Conservation (phyloP, 2,329 filamentous ascomycete species). For the Cytospora piceicola region DNA sequence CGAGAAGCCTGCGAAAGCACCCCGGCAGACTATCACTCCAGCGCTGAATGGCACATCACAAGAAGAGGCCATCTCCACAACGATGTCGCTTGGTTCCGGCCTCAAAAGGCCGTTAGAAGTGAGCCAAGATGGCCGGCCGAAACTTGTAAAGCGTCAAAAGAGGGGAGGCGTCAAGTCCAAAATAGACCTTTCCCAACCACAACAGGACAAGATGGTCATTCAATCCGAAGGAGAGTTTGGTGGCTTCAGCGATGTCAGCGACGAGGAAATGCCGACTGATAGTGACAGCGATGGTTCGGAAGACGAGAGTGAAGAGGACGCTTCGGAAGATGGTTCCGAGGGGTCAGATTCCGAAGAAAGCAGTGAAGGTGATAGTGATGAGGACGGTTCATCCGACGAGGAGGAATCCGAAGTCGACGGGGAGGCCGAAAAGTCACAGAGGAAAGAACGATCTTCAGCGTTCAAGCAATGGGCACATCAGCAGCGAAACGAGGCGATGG, state of each 20-base stretch:
- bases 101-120: constrained; percentile 85
- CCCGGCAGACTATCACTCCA: not conserved
- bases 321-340: constrained; percentile 24
- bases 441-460: constrained; percentile 57
- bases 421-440: constrained; percentile 39
- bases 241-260: constrained; percentile 56
- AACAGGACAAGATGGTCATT: constrained; percentile 41
- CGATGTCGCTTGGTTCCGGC: constrained; percentile 66
- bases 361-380: constrained; percentile 41
- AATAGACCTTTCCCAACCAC: constrained; percentile 48
- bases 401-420: constrained; percentile 34
- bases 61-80: not conserved
- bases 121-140: constrained; percentile 76
- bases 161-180: constrained; percentile 65
- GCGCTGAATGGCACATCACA: not conserved
- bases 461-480: constrained; percentile 95
- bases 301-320: not conserved
- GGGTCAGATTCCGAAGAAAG: constrained; percentile 34
- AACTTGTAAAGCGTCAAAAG: constrained; percentile 82
- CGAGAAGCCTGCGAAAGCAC: constrained; percentile 37
- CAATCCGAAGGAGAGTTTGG: constrained; percentile 55
- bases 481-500: constrained; percentile 82
- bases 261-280: constrained; percentile 34
- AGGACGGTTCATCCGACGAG: constrained; percentile 35
- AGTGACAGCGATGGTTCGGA: constrained; percentile 35